Evolutionary conservation across 805 yeast species (phyloP), one percentile per base, ranked within the genome.

Genomic region (Kodamaea restingae): DNA sequence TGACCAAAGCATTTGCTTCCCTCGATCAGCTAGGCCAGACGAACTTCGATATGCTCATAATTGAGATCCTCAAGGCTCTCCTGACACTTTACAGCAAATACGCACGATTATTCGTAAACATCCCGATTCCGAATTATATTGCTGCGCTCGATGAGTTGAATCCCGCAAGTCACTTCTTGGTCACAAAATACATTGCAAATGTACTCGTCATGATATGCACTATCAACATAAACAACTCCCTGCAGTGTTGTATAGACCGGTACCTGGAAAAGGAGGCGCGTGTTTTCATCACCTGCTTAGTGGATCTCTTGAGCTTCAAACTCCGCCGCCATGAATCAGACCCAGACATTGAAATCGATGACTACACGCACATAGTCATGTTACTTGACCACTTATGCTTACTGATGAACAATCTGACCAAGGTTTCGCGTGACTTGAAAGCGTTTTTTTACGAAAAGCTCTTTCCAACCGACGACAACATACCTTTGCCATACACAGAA

Each of bases 11-110:
- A 12, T 50, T 58, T 28, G 40, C 46, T 15, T 24, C 37, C 18
- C 46, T 50, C 20, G 32, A 39, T 15, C 39, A 14, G 18, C 14
- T 27, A 40, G 18, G 38, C 40, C 39, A 44, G 42, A 18, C 26
- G 21, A 8, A 10, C n/a, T 43, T 24, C 29, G 32, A 43, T 18
- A 32, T 32, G 27, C 38, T 37, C 7, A 11, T 33, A 15, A 35
- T 43, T n/a, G 64, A 59, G 34, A 38, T 57, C 15, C 42, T 56
- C 35, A 59, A 59, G 39, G 50, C 58, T 12, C 40, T 56, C 15
- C 55, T 52, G 35, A 51, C 60, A 24, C 41, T 58, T 31, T 49
- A 52, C 34, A 60, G 57, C 37, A 54, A 54, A 35, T 49, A 46
- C 39, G 32, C 25, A 21, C 24, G 24, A 15, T 31, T 28, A 18